phyloP scores from a whole-genome alignment of 225 moss, liverwort and hornwort genomes.

The Straminergon stramineum region DNA sequence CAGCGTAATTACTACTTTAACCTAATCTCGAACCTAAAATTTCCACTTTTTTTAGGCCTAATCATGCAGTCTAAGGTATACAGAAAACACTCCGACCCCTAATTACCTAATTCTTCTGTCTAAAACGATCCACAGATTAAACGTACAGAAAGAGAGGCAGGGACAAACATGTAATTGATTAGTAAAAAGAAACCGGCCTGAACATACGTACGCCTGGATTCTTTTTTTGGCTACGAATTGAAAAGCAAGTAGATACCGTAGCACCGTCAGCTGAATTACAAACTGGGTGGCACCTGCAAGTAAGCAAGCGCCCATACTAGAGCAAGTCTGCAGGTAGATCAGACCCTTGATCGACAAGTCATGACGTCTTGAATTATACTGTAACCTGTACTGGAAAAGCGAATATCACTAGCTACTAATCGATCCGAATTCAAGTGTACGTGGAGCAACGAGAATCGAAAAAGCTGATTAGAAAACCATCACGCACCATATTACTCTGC shows the following conservation, averaged over 20 bases:
- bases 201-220: background rate
- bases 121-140: background rate
- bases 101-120: no score
- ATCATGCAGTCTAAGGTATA: no score
- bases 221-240: background rate
- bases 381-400: background rate
- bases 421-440: background rate
- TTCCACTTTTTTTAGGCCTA: background rate
- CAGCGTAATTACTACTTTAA: background rate
- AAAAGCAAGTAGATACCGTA: background rate
- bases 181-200: background rate
- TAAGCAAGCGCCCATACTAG: background rate
- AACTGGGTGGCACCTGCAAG: background rate
- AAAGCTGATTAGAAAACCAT: background rate
- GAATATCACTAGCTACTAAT: background rate
- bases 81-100: background rate
- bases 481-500: background rate
- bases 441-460: background rate
- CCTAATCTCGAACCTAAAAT: background rate
- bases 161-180: no score
- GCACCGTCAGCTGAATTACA: background rate
- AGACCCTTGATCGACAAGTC: no score
- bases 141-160: background rate
- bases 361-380: background rate
- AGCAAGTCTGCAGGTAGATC: background rate